These are phyloP conservation scores for Colletotrichum sp. DNA, from an alignment of 2,329 filamentous ascomycete genomes.

Conservation along the genomic window DNA sequence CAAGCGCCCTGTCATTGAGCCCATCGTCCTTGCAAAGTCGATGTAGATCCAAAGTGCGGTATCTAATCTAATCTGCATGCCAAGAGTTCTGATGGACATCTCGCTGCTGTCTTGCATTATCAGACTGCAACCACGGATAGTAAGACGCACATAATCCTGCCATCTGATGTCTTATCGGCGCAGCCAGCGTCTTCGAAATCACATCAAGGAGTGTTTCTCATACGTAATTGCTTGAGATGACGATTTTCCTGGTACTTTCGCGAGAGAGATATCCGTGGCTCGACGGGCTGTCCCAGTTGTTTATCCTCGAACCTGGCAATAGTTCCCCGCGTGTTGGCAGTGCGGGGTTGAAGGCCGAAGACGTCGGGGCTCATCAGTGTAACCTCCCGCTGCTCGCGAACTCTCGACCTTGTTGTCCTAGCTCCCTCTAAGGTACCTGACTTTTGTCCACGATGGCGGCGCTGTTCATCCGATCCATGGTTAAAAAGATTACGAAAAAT, in stretches of 20 bases:
- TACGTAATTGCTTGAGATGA: background rate
- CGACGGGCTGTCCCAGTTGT: background rate
- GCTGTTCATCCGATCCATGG: background rate
- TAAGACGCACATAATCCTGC: background rate
- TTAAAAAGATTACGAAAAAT: background rate
- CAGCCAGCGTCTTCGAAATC: background rate
- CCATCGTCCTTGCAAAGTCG: background rate
- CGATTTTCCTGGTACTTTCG: background rate
- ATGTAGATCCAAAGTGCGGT: background rate
- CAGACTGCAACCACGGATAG: background rate
- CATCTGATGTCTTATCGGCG: background rate
- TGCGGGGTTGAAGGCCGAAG: background rate
- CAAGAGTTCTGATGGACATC: background rate
- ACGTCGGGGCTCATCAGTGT: background rate
- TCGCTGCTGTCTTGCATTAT: background rate
- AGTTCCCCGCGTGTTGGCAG: background rate
- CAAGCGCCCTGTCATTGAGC: rapidly evolving
- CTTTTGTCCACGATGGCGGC: background rate
- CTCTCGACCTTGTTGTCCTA: background rate
- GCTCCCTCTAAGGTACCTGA: background rate
- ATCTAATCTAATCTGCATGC: background rate
- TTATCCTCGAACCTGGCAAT: background rate
- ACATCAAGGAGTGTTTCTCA: background rate
- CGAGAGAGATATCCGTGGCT: background rate
- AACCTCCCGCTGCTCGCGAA: background rate